These are phyloP conservation scores for Amanita brunnescens DNA, from an alignment of 768 basidiomycete species.

Conservation along the genomic window DNA sequence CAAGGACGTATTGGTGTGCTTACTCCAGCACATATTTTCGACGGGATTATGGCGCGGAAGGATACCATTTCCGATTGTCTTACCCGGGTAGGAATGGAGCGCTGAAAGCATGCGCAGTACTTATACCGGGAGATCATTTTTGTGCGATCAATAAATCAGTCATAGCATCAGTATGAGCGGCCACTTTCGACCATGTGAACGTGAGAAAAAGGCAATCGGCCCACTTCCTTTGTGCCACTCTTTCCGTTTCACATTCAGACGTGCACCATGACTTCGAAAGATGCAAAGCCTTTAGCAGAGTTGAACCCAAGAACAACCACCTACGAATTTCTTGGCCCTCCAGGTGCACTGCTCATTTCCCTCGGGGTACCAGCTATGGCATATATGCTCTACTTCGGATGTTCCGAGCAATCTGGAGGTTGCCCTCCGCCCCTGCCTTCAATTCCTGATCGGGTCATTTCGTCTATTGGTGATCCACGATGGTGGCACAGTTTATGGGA, in stretches of 20 bases:
- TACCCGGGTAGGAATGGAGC: neutral
- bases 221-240: neutral
- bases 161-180: no score
- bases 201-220: neutral
- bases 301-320: constrained; percentile 63
- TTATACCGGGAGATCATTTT: neutral
- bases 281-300: constrained; percentile 5
- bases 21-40: constrained; percentile 36
- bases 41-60: constrained; percentile 22
- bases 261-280: constrained; percentile 19
- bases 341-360: constrained; percentile 64
- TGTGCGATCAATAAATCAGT: no score
- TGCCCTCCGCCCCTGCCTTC: constrained; percentile 51
- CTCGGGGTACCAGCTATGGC: constrained; percentile 60
- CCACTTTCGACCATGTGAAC: neutral
- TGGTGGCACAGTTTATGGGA: constrained; percentile 85
- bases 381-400: constrained; percentile 72
- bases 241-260: neutral
- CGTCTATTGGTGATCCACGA: constrained; percentile 34
- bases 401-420: constrained; percentile 61
- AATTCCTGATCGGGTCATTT: constrained; percentile 34
- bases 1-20: constrained; percentile 19
- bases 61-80: neutral
- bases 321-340: constrained; percentile 81
- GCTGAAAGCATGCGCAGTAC: neutral